A percentile compares a stretch with the other conserved stretches of the same genome.
Evolutionary conservation across 1,284 basidiomycete genomes (phyloP).

Genomic region (Entoloma clypeatum): DNA sequence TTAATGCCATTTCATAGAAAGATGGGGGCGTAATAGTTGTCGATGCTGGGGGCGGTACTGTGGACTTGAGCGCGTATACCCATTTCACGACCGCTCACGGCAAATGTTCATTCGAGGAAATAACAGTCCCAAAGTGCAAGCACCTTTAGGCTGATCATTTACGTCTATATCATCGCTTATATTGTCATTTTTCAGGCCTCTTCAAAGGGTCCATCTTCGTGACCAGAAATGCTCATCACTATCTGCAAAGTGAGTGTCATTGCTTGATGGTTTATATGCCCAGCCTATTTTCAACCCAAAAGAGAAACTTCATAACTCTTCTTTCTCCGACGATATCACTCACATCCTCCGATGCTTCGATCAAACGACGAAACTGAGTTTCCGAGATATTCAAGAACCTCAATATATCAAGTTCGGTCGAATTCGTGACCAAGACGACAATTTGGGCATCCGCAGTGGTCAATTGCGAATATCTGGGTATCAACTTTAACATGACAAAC

Average conservation of each 20-base stretch:
- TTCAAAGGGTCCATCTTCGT: constrained; percentile 25
- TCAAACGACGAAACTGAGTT: constrained; percentile 46
- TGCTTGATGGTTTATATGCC: constrained; percentile 16
- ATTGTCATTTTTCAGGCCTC: constrained; percentile 3
- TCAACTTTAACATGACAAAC: constrained; percentile 8
- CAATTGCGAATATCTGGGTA: constrained; percentile 42
- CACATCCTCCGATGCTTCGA: constrained; percentile 47
- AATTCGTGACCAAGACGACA: constrained; percentile 40
- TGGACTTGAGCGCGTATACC: constrained; percentile 49
- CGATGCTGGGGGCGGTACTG: constrained; percentile 56
- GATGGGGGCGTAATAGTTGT: constrained; percentile 49
- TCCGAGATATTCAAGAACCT: constrained; percentile 38
- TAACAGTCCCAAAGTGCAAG: constrained; percentile 27
- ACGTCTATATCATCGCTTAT: background rate
- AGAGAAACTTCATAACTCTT: constrained; percentile 24
- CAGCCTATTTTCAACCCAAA: background rate
- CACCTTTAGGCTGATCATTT: background rate
- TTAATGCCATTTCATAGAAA: constrained; percentile 20
- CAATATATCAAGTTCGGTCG: constrained; percentile 50
- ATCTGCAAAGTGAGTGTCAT: constrained; percentile 28
- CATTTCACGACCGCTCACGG: constrained; percentile 11
- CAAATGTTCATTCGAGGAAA: constrained; percentile 25
- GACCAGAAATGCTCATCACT: constrained; percentile 36
- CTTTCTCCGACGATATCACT: constrained; percentile 35
- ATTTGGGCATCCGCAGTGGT: constrained; percentile 33